phyloP scores from a whole-genome alignment of 2,329 filamentous ascomycete genomes.

The Fusarium sp. region DNA sequence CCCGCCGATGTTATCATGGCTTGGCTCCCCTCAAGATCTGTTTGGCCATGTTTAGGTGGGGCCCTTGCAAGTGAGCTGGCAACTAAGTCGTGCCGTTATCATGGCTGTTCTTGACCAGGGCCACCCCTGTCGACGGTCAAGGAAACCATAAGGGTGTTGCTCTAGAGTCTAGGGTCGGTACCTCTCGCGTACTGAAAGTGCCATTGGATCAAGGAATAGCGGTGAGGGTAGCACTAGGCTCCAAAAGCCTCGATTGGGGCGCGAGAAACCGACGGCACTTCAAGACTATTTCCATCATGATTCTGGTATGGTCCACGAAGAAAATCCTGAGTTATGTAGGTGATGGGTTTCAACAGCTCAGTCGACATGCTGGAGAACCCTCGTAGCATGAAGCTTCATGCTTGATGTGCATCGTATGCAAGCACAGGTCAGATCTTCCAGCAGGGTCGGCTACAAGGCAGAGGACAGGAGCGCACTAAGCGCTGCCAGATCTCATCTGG shows the following conservation, averaged over 20 bases:
- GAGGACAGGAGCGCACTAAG: slow-evolving; percentile 50
- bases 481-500: slow-evolving; percentile 50
- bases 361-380: slow-evolving; percentile 30
- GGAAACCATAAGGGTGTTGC: slow-evolving; percentile 42
- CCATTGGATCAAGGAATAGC: slow-evolving; percentile 43
- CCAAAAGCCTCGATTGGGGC: slow-evolving; percentile 43
- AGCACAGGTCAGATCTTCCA: slow-evolving; percentile 49
- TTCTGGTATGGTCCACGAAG: slow-evolving; percentile 15
- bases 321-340: slow-evolving; percentile 10
- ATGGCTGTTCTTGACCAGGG: slow-evolving; percentile 31
- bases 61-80: slow-evolving; percentile 46
- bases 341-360: slow-evolving; percentile 14
- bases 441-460: slow-evolving; percentile 42
- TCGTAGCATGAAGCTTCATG: slow-evolving; percentile 41
- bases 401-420: slow-evolving; percentile 38
- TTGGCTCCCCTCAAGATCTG: slow-evolving; percentile 46
- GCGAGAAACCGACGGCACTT: slow-evolving; percentile 30
- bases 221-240: slow-evolving; percentile 48
- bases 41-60: slow-evolving; percentile 44
- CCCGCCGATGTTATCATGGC: slow-evolving; percentile 42
- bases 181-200: slow-evolving; percentile 43
- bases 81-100: slow-evolving; percentile 48
- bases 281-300: slow-evolving; percentile 22
- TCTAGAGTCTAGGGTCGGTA: slow-evolving; percentile 40
- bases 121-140: slow-evolving; percentile 38